Evolutionary conservation across 768 basidiomycete species (phyloP), one percentile per base, ranked within the genome.

Genomic region (Roridomyces roridus): DNA sequence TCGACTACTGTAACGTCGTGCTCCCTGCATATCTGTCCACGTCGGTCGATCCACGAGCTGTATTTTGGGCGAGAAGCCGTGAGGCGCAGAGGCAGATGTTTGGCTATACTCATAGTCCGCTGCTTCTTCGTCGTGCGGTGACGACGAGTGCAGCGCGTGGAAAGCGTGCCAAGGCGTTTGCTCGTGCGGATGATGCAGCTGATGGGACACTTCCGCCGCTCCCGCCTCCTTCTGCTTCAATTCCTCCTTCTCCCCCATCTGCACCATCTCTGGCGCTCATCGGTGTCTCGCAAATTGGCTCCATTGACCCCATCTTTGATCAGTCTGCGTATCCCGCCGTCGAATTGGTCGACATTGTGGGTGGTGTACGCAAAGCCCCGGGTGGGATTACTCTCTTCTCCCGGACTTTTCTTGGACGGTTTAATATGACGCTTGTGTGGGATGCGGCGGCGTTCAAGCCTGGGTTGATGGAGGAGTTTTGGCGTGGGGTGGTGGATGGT

Each of bases 151-250:
- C 40, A 15, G 40, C 34, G 20, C 64, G 64, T n/a, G 64, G 55
- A 9, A 46, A 28, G 44, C 56, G 57, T 14, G 56, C 61, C 6
- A 57, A 52, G 52, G 45, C 37, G 8, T 86, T 79, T 75, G 85
- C 78, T 8, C 73, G 69, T 55, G 77, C 80, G 51, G 85, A 85
- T 55, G 85, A 87, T 64, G 74, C 74, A 60, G 71, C 67, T 57
- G 76, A 72, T 7, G 55, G 55, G 41, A 43, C 51, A 6, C 29
- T 62, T 5, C 56, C 50, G 12, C 46, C 23, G 12, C 49, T 21
- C 14, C 18, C 60, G 6, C 31, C 18, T 40, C 14, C 28, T 24
- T 21, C 12, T 31, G 25, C 31, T 11, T 40, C 50, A 7, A 2
- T 18, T 18, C 4, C 43, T 2, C 31, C 51, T 1, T 18, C 23